Conservation (phyloP, 1,139 yeast species). For the Magnusiomyces fungicola region DNA sequence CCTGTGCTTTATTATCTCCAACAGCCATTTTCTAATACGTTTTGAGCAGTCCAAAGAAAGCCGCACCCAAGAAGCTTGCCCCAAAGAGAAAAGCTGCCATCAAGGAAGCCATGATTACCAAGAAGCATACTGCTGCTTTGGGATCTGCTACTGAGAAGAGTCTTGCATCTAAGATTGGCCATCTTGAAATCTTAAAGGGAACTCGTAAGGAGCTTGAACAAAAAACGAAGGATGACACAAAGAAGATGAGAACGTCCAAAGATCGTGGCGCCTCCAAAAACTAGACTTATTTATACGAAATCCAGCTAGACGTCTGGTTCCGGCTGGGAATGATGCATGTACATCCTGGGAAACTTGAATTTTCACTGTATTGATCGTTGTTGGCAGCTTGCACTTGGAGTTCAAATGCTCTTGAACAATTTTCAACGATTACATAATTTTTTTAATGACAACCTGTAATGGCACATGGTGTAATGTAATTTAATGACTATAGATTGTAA, state of each 20-base stretch:
- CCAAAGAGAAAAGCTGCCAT: constrained; percentile 52
- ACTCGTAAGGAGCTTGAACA: constrained; percentile 76
- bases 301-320: too few species aligned
- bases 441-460: too few species aligned
- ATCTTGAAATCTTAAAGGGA: constrained; percentile 83
- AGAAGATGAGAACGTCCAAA: constrained; percentile 6
- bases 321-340: too few species aligned
- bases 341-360: too few species aligned
- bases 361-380: too few species aligned
- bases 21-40: not conserved
- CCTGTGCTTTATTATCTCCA: too few species aligned
- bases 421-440: too few species aligned
- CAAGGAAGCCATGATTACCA: constrained; percentile 41
- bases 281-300: too few species aligned
- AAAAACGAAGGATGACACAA: constrained; percentile 20
- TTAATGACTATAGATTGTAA: too few species aligned
- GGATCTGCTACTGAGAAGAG: constrained; percentile 73
- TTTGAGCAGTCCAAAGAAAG: constrained; percentile 48
- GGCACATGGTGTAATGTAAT: too few species aligned
- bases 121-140: constrained; percentile 60
- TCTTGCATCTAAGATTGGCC: constrained; percentile 90
- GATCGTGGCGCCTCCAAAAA: not conserved
- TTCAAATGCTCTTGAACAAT: too few species aligned
- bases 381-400: too few species aligned
- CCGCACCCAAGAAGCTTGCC: constrained; percentile 68